Evolutionary conservation across 2,329 filamentous ascomycete genomes (phyloP), one percentile per base, ranked within the genome.

Genomic region (Xylaria sp.): DNA sequence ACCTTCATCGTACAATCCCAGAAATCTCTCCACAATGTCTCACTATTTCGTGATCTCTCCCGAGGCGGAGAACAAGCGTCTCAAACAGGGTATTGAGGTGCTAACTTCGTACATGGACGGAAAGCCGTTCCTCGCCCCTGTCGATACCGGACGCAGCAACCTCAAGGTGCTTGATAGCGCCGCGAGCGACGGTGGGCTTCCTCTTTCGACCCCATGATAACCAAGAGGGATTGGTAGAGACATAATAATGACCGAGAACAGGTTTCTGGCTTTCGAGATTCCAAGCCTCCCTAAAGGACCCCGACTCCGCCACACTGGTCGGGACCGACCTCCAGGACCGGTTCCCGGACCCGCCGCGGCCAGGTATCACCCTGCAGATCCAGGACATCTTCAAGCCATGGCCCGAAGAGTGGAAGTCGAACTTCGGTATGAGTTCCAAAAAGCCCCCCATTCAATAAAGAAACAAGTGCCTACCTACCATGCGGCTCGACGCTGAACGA

Each of bases 341-440:
- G 9, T 53, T 56, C 16, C 51, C 54, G 1, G 20, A 53, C 20
- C 49, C 54, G 2, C 52, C 50, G 16, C 44, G 37, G 7, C 44
- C 50, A 7, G 53, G 53, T 16, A 47, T 52, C 34, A 40, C 9
- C 19, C 19, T 56, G 26, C 56, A 49, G 11, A 50, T 50, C 24
- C 50, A 56, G 11, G 47, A 59, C 16, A 59, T 56, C 29, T 45
- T 39, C 34, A n/a, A 50, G 47, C 56, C 50, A 8, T 59, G 53
- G 53, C 53, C 50, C 6, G 44, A 45, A 22, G 20, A 20, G 4
- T 59, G 53, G 53, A 46, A 45, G 39, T 1, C 22, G 11, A 48
- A 21, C 1, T 59, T 59, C 18, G n/a, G n/a, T n/a, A n/a, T n/a
- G n/a, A n/a, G n/a, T n/a, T n/a, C n/a, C n/a, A n/a, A n/a, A n/a